Conservation (phyloP, 176 grass and related monocot species). For the Carex littledalei region DNA sequence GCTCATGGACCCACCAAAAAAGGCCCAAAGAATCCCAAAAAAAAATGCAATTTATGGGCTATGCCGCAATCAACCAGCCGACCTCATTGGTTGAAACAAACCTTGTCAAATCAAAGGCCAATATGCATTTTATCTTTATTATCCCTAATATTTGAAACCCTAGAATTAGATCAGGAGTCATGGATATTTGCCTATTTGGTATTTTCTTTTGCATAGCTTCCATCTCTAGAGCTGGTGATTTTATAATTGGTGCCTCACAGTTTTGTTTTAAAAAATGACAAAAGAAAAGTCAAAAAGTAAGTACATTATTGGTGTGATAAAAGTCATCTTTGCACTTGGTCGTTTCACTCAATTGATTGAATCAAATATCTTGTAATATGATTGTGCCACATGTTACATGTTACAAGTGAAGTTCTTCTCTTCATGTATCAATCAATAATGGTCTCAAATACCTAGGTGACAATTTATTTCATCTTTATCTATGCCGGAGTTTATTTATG, state of each 20-base stretch:
- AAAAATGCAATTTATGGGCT: slow-evolving; percentile 9
- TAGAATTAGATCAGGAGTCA: background rate
- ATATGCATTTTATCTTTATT: background rate
- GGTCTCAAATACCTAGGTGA: background rate
- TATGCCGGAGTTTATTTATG: too few relatives aligned
- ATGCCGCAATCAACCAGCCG: slow-evolving; percentile 12
- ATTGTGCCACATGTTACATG: slow-evolving; percentile 2
- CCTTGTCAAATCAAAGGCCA: background rate
- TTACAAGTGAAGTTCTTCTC: background rate
- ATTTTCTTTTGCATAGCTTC: background rate
- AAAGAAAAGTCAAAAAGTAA: slow-evolving; percentile 11
- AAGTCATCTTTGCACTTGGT: slow-evolving; percentile 2
- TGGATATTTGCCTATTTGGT: background rate
- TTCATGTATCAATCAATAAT: slow-evolving; percentile 11
- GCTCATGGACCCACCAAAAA: slow-evolving; percentile 1
- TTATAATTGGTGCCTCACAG: background rate
- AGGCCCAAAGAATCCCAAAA: slow-evolving; percentile 3
- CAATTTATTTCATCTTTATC: background rate
- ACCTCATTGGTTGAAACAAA: slow-evolving; percentile 8
- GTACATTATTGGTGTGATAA: background rate
- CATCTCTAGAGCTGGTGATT: background rate
- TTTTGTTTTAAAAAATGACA: background rate
- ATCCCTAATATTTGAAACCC: background rate
- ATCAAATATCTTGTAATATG: background rate
- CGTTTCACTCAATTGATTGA: background rate